Evolutionary conservation across 1,284 basidiomycete genomes (phyloP).

Genomic region (Trametes pubescens): DNA sequence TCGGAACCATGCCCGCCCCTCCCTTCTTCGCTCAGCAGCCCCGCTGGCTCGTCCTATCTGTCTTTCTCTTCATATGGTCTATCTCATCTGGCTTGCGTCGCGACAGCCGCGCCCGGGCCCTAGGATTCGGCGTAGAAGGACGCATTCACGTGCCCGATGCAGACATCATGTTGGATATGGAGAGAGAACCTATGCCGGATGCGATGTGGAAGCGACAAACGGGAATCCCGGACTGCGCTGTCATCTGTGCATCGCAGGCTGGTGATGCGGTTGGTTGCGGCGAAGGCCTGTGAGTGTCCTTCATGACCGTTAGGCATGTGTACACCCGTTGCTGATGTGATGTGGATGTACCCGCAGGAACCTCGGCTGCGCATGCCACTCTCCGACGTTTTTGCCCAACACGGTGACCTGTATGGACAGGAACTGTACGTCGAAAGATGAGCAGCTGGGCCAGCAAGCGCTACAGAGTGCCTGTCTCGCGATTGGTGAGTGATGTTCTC

Average conservation of each 20-base stretch:
- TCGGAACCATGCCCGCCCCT: conserved; percentile 16
- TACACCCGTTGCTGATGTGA: neutral
- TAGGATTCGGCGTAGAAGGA: conserved; percentile 33
- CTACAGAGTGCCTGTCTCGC: conserved; percentile 25
- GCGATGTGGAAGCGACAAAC: conserved; percentile 13
- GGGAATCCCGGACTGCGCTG: conserved; percentile 20
- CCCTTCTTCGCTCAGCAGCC: conserved; percentile 23
- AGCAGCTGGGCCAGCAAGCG: conserved; percentile 24
- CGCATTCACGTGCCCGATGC: conserved; percentile 13
- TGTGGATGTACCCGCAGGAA: conserved; percentile 16
- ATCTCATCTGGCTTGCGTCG: conserved; percentile 26
- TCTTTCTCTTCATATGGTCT: conserved; percentile 34
- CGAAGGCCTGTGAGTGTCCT: conserved; percentile 27
- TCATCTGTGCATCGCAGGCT: conserved; percentile 23
- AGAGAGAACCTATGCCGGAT: neutral
- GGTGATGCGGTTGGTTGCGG: conserved; percentile 27
- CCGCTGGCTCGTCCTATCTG: conserved; percentile 35
- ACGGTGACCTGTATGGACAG: conserved; percentile 33
- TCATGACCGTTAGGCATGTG: neutral
- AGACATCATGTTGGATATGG: conserved; percentile 6
- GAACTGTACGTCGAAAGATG: conserved; percentile 27
- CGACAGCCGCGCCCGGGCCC: conserved; percentile 17
- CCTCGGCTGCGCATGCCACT: conserved; percentile 32
- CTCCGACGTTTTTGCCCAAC: conserved; percentile 28
- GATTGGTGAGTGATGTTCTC: conserved; percentile 20